Evolutionary conservation across 2,329 filamentous ascomycete genomes (phyloP), one percentile per base, ranked within the genome.

Genomic region (Lojkania enalia): DNA sequence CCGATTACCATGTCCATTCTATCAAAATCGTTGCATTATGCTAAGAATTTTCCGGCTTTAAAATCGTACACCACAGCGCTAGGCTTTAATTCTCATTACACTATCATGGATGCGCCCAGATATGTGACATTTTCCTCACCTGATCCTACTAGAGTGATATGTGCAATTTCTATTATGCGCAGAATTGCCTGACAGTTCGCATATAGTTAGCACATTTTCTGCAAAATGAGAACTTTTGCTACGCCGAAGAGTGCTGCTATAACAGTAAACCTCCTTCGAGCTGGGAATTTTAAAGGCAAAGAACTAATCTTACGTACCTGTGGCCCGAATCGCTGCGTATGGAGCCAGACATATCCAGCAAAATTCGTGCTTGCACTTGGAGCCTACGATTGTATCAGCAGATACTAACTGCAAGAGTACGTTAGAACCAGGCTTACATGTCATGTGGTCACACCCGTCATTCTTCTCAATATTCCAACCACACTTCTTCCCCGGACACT

Each of bases 371-470:
- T 53, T 44, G 46, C 73, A 75, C 41, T 60, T 64, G 4, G 49
- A 49, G 30, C 63, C 59, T 64, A 5, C n/a, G 27, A n/a, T n/a
- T 12, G 29, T 9, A n/a, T 60, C 37, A 60, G 48, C 11, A 29
- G 15, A 11, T 35, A 18, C 4, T 18, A 20, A 12, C 9, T 20
- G 4, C 21, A 27, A n/a, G 13, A 16, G 2, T 13, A 2, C 2
- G 13, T 12, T 13, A 14, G 7, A 21, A 23, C 3, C 14, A 19
- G 13, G 48, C 61, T 52, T 54, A 64, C 66, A 70, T n/a, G 51
- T 69, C 58, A 71, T 69, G 40, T 75, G 73, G 49, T 74, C 71
- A 41, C 73, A 75, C 0, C 71, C 72, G 2, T 63, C 53, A 20
- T 61, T 66, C 56, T 74, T 73, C 54, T 74, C 58, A 23, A 75